A percentile compares a stretch with the other conserved stretches of the same genome.
phyloP scores from a whole-genome alignment of 495 filamentous ascomycete species.

The Penicillium longicatenatum region DNA sequence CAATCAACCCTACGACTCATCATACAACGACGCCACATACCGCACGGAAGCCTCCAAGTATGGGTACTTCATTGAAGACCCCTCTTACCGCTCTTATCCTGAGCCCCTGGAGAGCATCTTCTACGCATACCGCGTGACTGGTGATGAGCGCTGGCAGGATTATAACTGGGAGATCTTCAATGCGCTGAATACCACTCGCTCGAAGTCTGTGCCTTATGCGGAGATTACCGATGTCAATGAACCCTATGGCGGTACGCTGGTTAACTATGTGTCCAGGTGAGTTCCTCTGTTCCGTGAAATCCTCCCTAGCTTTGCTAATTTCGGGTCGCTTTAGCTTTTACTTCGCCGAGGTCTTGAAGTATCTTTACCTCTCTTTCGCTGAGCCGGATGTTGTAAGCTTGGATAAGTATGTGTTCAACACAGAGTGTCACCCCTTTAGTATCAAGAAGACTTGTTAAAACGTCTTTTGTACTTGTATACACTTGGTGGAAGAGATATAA shows the following conservation, averaged over 20 bases:
- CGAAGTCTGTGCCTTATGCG: slow-evolving; percentile 56
- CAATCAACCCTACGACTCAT: slow-evolving; percentile 39
- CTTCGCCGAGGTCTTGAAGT: slow-evolving; percentile 54
- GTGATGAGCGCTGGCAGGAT: slow-evolving; percentile 42
- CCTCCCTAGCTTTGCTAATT: neutral
- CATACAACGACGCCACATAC: slow-evolving; percentile 50
- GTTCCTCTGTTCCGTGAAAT: neutral
- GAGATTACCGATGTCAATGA: slow-evolving; percentile 62
- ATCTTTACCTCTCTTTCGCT: slow-evolving; percentile 55
- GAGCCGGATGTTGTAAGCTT: slow-evolving; percentile 50
- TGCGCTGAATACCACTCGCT: slow-evolving; percentile 58
- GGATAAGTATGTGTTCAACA: slow-evolving; percentile 59
- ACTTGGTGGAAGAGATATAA: neutral
- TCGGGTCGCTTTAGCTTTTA: slow-evolving; percentile 38
- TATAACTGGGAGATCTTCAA: slow-evolving; percentile 49
- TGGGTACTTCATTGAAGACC: slow-evolving; percentile 67
- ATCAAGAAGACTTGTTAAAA: slow-evolving; percentile 16
- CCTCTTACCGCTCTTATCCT: slow-evolving; percentile 36
- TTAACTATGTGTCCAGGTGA: slow-evolving; percentile 40
- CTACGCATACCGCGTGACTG: slow-evolving; percentile 49
- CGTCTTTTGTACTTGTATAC: neutral
- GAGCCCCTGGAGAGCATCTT: slow-evolving; percentile 47
- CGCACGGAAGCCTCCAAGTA: slow-evolving; percentile 29
- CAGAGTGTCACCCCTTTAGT: slow-evolving; percentile 33
- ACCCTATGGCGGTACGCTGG: slow-evolving; percentile 52